Evolutionary conservation across 1,284 basidiomycete genomes (phyloP).

Genomic region (Irpex sp.): DNA sequence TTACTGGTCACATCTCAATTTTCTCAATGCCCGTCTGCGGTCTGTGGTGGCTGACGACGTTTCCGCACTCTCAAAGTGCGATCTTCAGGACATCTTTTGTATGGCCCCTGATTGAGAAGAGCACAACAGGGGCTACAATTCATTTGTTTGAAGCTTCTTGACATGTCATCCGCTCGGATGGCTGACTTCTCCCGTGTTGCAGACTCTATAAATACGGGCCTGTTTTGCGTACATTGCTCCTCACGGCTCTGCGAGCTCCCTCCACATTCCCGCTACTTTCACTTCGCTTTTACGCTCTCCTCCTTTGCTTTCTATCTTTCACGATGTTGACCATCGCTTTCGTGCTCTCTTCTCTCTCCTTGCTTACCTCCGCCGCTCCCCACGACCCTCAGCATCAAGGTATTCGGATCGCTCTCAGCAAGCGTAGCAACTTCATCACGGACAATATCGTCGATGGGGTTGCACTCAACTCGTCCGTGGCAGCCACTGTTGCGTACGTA

Average conservation of each 20-base stretch:
- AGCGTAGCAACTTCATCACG: neutral
- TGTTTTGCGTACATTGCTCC: neutral
- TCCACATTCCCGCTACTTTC: neutral
- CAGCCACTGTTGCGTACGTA: conserved; percentile 2
- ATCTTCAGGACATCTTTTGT: neutral
- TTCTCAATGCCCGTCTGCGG: neutral
- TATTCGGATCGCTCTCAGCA: conserved; percentile 3
- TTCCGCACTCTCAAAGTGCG: neutral
- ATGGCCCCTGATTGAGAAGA: neutral
- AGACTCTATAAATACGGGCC: neutral
- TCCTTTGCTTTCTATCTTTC: neutral
- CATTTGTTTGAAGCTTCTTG: neutral
- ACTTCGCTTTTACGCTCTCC: neutral
- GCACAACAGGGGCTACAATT: neutral
- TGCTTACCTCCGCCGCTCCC: neutral
- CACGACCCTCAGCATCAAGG: neutral
- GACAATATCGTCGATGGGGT: neutral
- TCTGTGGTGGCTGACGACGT: neutral
- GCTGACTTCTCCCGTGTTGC: neutral
- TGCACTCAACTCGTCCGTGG: neutral
- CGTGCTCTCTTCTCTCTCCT: neutral
- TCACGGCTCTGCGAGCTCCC: neutral
- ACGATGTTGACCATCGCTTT: conserved; percentile 19
- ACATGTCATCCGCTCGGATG: neutral
- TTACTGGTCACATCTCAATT: too few species aligned